phyloP scores from a whole-genome alignment of 1,284 basidiomycete genomes.

The Flammula alnicola region DNA sequence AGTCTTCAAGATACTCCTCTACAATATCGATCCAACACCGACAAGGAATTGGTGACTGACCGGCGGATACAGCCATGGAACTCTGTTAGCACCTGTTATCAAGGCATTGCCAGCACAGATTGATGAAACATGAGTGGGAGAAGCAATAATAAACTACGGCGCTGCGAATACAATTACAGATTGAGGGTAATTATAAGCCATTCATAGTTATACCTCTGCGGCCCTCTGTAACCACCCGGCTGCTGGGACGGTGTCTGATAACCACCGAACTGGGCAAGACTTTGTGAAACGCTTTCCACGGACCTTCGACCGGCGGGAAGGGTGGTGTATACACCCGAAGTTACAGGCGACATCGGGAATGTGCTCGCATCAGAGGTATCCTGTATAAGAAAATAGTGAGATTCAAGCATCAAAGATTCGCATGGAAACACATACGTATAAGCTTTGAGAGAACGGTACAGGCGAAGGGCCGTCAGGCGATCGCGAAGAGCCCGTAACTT shows the following conservation, averaged over 20 bases:
- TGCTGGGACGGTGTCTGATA: slow-evolving; percentile 13
- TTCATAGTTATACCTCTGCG: slow-evolving; percentile 20
- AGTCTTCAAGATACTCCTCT: no score
- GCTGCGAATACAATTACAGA: slow-evolving; percentile 7
- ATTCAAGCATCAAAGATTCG: neutral
- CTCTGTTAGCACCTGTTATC: no score
- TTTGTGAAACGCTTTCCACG: slow-evolving; percentile 29
- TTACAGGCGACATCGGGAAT: slow-evolving; percentile 18
- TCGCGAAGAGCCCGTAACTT: slow-evolving; percentile 16
- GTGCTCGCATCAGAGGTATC: slow-evolving; percentile 16
- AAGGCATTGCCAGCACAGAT: no score
- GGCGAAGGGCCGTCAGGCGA: slow-evolving; percentile 15
- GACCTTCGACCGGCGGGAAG: slow-evolving; percentile 23
- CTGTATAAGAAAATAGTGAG: slow-evolving; percentile 2
- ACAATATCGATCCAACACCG: no score
- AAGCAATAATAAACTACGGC: no score
- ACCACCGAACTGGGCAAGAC: slow-evolving; percentile 23
- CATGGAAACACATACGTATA: slow-evolving; percentile 20
- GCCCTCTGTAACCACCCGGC: slow-evolving; percentile 19
- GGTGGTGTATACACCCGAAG: slow-evolving; percentile 30
- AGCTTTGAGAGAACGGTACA: slow-evolving; percentile 17
- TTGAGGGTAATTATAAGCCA: no score
- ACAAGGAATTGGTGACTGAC: no score
- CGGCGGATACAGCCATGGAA: no score
- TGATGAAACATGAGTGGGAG: no score